A percentile compares a stretch with the other conserved stretches of the same genome.
Conservation (phyloP, 2,329 filamentous ascomycete genomes). For the Claviceps spartinae region DNA sequence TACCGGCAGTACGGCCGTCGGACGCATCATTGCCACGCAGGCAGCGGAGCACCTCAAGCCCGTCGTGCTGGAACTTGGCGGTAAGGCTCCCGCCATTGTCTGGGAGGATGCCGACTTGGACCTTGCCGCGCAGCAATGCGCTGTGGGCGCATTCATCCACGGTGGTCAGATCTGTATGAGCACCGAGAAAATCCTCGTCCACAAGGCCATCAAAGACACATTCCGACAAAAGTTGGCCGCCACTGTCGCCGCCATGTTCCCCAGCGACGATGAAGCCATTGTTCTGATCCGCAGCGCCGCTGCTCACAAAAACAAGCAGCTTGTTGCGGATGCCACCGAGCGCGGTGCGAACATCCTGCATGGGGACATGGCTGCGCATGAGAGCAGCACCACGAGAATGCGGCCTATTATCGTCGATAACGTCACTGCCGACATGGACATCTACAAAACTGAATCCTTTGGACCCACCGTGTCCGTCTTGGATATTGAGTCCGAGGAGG, state of each 20-base stretch:
- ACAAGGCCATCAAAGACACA: constrained; percentile 29
- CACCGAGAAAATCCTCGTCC: constrained; percentile 58
- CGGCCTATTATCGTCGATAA: constrained; percentile 54
- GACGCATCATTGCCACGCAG: constrained; percentile 54
- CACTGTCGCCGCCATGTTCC: constrained; percentile 28
- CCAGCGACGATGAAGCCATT: constrained; percentile 47
- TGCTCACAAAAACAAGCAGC: constrained; percentile 48
- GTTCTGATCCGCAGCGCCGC: constrained; percentile 57
- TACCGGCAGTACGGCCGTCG: constrained; percentile 64
- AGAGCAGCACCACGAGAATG: constrained; percentile 29
- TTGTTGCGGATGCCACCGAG: constrained; percentile 52
- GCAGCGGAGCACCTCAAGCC: constrained; percentile 69
- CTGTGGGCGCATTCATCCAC: constrained; percentile 58
- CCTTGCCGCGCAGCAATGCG: constrained; percentile 53
- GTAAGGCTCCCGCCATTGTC: constrained; percentile 68
- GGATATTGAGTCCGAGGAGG: constrained; percentile 52
- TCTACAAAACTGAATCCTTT: constrained; percentile 65
- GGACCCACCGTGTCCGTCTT: constrained; percentile 62
- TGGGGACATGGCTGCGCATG: constrained; percentile 21
- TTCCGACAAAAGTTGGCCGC: constrained; percentile 32
- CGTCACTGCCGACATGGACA: constrained; percentile 51
- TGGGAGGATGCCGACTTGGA: constrained; percentile 68
- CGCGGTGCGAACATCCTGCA: constrained; percentile 47
- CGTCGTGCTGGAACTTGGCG: constrained; percentile 66
- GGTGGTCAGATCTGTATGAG: constrained; percentile 77